Evolutionary conservation across 345 rosid genomes (phyloP).

Genomic region (Turritis glabra): DNA sequence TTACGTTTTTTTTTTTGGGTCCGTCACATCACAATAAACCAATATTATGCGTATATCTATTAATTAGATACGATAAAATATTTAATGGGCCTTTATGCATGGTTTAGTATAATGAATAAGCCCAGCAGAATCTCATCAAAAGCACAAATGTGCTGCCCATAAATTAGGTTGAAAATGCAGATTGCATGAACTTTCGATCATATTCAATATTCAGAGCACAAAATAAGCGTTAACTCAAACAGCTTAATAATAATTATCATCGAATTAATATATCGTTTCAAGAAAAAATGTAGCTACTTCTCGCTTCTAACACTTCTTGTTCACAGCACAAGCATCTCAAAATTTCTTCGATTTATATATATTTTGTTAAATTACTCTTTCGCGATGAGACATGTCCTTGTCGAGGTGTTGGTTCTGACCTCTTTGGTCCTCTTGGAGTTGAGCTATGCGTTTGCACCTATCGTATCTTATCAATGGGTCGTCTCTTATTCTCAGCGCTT

Average conservation of each 20-base stretch:
- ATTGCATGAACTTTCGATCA: conserved; percentile 18
- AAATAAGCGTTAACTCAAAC: background rate
- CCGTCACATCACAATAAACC: background rate
- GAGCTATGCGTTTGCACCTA: conserved; percentile 33
- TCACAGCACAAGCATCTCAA: background rate
- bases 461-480: conserved; percentile 45
- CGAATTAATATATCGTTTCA: background rate
- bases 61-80: background rate
- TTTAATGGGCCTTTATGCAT: conserved; percentile 14
- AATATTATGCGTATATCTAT: background rate
- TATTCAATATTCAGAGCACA: background rate
- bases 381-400: conserved; percentile 15
- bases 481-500: conserved; percentile 49
- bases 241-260: background rate
- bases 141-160: background rate
- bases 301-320: background rate
- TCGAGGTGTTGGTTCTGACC: conserved; percentile 6
- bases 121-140: background rate
- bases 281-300: background rate
- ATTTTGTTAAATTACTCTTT: background rate
- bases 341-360: background rate
- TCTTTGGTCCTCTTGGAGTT: conserved; percentile 16
- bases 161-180: conserved; percentile 29
- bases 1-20: background rate
- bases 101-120: background rate